phyloP scores from a whole-genome alignment of 1,284 basidiomycete genomes.

The Papiliotrema fonsecae region DNA sequence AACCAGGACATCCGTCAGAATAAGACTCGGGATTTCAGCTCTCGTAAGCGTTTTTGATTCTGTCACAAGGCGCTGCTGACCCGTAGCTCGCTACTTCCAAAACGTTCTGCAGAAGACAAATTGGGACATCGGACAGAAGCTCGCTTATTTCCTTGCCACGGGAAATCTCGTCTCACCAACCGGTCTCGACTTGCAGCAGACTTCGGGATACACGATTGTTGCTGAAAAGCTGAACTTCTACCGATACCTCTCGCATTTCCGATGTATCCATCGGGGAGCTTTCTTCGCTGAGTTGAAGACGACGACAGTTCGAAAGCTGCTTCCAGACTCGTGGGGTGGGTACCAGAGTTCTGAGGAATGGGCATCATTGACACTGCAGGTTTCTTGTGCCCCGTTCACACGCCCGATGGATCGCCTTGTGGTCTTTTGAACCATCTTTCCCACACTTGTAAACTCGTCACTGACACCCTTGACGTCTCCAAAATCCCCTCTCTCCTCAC shows the following conservation, averaged over 20 bases:
- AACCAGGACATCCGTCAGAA: slow-evolving; percentile 68
- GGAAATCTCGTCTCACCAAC: slow-evolving; percentile 93
- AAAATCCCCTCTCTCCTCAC: slow-evolving; percentile 78
- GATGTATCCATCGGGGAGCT: slow-evolving; percentile 97
- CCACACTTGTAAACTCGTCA: slow-evolving; percentile 87
- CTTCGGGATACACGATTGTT: slow-evolving; percentile 95
- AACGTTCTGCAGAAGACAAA: slow-evolving; percentile 74
- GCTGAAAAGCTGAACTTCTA: slow-evolving; percentile 99
- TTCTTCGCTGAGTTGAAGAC: slow-evolving; percentile 99
- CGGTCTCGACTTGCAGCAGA: slow-evolving; percentile 94
- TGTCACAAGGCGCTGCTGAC: background rate
- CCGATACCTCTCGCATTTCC: slow-evolving; percentile 97
- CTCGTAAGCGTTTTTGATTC: slow-evolving; percentile 56
- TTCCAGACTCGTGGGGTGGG: slow-evolving; percentile 96
- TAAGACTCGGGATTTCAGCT: slow-evolving; percentile 74
- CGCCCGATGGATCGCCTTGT: slow-evolving; percentile 96
- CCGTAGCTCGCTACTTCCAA: slow-evolving; percentile 70
- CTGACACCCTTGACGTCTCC: slow-evolving; percentile 66
- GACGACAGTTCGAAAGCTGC: slow-evolving; percentile 91
- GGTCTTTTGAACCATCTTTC: slow-evolving; percentile 97
- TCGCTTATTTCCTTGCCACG: slow-evolving; percentile 94
- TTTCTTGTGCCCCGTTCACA: slow-evolving; percentile 98
- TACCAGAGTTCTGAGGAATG: slow-evolving; percentile 1
- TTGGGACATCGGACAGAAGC: slow-evolving; percentile 84
- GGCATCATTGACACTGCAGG: slow-evolving; percentile 51